Evolutionary conservation across 345 rosid genomes (phyloP).

Genomic region (Geranium brycei): DNA sequence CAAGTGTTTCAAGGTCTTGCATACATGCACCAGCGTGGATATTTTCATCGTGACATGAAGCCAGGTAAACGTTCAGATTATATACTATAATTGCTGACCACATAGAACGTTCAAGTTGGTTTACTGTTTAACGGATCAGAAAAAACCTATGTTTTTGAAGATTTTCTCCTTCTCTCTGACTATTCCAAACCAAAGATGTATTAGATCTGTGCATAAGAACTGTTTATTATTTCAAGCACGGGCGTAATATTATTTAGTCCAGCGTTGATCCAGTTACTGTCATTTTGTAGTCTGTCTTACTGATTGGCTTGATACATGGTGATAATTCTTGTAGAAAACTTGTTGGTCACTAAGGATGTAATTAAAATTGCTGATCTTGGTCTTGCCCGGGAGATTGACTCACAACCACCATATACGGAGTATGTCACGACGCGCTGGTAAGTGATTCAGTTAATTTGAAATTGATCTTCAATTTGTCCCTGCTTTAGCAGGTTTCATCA

Average conservation of each 20-base stretch:
- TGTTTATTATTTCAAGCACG: no score
- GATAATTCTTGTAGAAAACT: slow-evolving; percentile 39
- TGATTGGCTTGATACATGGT: no score
- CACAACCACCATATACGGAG: slow-evolving; percentile 80
- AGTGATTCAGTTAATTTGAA: slow-evolving; percentile 12
- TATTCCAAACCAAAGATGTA: background rate
- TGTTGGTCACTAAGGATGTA: slow-evolving; percentile 56
- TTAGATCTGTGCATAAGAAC: no score
- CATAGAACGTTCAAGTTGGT: background rate
- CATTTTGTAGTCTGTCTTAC: no score
- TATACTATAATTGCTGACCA: background rate
- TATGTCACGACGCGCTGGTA: slow-evolving; percentile 96
- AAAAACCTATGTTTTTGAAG: background rate
- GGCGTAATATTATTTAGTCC: no score
- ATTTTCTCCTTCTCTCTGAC: background rate
- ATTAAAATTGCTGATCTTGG: slow-evolving; percentile 98
- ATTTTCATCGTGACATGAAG: slow-evolving; percentile 96
- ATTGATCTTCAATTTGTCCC: background rate
- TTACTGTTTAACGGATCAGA: no score
- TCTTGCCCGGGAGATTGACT: slow-evolving; percentile 74
- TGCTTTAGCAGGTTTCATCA: background rate
- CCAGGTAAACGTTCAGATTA: slow-evolving; percentile 44
- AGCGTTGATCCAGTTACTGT: no score
- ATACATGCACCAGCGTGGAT: slow-evolving; percentile 87
- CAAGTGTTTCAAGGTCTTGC: slow-evolving; percentile 97